Conservation (phyloP, 805 yeast genomes). For the Lipomyces mesembrius region DNA sequence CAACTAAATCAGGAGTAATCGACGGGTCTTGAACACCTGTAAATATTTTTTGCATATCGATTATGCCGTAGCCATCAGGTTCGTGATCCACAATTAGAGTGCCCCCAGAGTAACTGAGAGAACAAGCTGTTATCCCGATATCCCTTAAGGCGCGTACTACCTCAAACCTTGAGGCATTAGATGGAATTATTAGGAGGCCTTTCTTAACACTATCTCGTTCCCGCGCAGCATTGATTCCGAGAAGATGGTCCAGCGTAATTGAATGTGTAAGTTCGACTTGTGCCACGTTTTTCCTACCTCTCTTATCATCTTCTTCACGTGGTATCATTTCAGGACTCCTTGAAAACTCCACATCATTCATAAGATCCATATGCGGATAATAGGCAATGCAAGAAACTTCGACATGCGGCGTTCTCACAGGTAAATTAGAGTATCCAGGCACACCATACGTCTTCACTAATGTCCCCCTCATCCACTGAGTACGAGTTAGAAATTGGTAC, state of each 20-base stretch:
- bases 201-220: slow-evolving; percentile 10
- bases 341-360: neutral
- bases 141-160: slow-evolving; percentile 9
- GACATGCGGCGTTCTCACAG: neutral
- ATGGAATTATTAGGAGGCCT: slow-evolving; percentile 26
- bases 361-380: neutral
- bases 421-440: slow-evolving; percentile 1
- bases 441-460: slow-evolving; percentile 12
- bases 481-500: neutral
- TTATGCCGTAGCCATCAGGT: slow-evolving; percentile 8
- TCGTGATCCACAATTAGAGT: slow-evolving; percentile 3
- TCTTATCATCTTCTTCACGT: neutral
- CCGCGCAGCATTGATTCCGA: slow-evolving; percentile 6
- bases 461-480: slow-evolving; percentile 5
- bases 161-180: slow-evolving; percentile 18
- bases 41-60: slow-evolving; percentile 18
- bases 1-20: slow-evolving; percentile 23
- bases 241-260: slow-evolving; percentile 10
- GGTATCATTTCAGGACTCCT: neutral
- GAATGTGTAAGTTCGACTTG: slow-evolving; percentile 10
- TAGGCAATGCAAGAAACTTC: neutral
- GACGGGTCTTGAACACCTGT: neutral
- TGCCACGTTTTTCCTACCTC: neutral
- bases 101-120: slow-evolving; percentile 8
- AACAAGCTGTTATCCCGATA: slow-evolving; percentile 18